A percentile compares a stretch with the other conserved stretches of the same genome.
These are phyloP conservation scores for Elaeis oleifera DNA, from an alignment of 202 grass and related monocot genomes.

Conservation along the genomic window DNA sequence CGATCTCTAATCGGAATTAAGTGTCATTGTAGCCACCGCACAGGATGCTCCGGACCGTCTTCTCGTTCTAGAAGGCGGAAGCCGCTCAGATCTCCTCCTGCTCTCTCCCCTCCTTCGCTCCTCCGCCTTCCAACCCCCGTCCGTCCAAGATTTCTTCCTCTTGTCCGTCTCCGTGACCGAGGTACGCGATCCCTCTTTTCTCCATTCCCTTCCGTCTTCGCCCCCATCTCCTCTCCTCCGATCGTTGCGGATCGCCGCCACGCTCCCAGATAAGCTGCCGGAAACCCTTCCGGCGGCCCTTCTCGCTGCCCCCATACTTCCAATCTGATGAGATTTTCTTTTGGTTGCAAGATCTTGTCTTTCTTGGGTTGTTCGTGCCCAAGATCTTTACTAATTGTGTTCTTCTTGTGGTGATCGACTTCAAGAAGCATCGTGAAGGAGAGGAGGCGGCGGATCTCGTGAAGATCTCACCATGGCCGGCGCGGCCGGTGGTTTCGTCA, in stretches of 20 bases:
- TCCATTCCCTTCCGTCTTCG: too few relatives aligned
- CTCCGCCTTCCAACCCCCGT: constrained; percentile 13
- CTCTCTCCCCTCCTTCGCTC: constrained; percentile 26
- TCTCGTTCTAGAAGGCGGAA: constrained; percentile 4
- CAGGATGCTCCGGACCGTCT: background rate
- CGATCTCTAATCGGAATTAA: too few relatives aligned
- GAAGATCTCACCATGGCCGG: constrained; percentile 60
- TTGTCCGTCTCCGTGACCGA: too few relatives aligned
- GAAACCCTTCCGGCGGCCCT: background rate
- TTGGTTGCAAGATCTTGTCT: background rate
- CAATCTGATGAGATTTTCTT: constrained; percentile 11
- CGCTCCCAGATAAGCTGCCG: background rate
- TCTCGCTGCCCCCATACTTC: constrained; percentile 12
- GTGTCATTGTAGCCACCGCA: background rate
- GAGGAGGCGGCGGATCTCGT: background rate
- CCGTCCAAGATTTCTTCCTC: too few relatives aligned
- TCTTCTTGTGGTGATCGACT: constrained; percentile 18
- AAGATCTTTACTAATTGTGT: background rate
- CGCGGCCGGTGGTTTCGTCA: constrained; percentile 88
- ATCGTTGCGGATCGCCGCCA: constrained; percentile 14
- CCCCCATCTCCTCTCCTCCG: background rate
- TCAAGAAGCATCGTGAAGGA: constrained; percentile 23
- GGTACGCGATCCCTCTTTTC: too few relatives aligned
- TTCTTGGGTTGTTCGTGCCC: background rate
- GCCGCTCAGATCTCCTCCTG: constrained; percentile 17